Base-by-base conservation (phyloP, 2,329 filamentous ascomycete species). In the Apiospora saccharicola region DNA sequence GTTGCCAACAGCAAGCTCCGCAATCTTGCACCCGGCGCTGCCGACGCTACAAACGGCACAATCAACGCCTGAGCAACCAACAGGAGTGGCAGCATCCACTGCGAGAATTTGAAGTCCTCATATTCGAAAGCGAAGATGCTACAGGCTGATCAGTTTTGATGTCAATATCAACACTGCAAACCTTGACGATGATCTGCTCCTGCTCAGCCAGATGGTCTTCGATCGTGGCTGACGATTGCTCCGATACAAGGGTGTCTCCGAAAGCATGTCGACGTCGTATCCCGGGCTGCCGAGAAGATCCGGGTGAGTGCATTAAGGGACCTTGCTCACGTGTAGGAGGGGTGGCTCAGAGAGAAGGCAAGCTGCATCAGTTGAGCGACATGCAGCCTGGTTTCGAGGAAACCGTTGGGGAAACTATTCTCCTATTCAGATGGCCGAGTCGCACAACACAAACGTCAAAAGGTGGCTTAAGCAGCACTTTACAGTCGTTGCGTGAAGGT, bases 1-100 rank as follows among this genome's bases (percentile, higher is more conserved):
- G 89, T 93, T 67, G 88, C 95, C 19, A 84, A 91, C 79, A 83
- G 84, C 61, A 86, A 89, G 76, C 81, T 92, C 67, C 79, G 83
- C 72, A 80, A 80, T 69, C 75, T 81, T 51, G 79, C 80, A 70
- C 72, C 75, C 26, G 75, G 82, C 8, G 41, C 75, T 53, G 34
- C 44, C 24, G 70, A 13, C 51, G 41, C 75, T 19, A 67, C 73
- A 43, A 77, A 77, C 51, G 77, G 76, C 34, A 73, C 73, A 64
- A n/a, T 3, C 2, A 70, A 72, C 30, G 75, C 53, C 69, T 37
- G 41, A 47, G 49, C 69, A 22, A n/a, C 26, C 30, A 43, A 69
- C 30, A 46, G 46, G 6, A 34, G 24, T 24, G 24, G 2, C 19
- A 26, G 8, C 19, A 26, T 34, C 26, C 16, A 46, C 10, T 12